Percentiles rank a stretch among this genome's conserved stretches.
Evolutionary conservation across 2,329 filamentous ascomycete genomes (phyloP).

Genomic region (Gremmenia infestans): DNA sequence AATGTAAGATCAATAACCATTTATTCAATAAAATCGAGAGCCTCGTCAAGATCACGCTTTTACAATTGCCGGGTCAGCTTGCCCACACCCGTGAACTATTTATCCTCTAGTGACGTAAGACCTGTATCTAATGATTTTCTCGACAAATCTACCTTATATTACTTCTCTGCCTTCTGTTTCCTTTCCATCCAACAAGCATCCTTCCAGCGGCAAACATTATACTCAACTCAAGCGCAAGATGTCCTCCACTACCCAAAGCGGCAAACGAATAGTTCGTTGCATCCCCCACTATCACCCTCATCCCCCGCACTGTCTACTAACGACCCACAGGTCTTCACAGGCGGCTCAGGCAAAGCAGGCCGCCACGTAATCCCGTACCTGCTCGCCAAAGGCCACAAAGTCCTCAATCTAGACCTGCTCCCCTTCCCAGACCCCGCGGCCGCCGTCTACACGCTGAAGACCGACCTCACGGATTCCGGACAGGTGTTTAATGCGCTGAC

Average conservation of each 20-base stretch:
- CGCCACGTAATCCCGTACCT: conserved; percentile 33
- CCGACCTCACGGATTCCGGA: conserved; percentile 34
- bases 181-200: not conserved
- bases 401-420: conserved; percentile 34
- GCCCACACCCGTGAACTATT: too few relatives aligned
- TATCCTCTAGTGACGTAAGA: too few relatives aligned
- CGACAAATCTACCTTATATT: too few relatives aligned
- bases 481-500: conserved; percentile 36
- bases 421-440: conserved; percentile 26
- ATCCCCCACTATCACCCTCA: not conserved
- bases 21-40: too few relatives aligned
- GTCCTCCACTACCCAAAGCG: not conserved
- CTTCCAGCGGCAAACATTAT: not conserved
- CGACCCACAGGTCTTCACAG: conserved; percentile 30
- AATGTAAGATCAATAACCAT: too few relatives aligned
- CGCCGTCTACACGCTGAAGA: conserved; percentile 33
- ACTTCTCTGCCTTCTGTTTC: not conserved
- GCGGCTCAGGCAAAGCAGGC: conserved; percentile 34
- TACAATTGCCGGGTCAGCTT: too few relatives aligned
- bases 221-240: not conserved
- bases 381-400: conserved; percentile 31
- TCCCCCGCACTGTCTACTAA: too few relatives aligned
- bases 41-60: too few relatives aligned
- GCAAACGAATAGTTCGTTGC: not conserved
- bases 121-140: too few relatives aligned